Percentiles rank a stretch among this genome's conserved stretches.
Evolutionary conservation across 441 rosid genomes (phyloP).

Genomic region (Macaranga tanarius): DNA sequence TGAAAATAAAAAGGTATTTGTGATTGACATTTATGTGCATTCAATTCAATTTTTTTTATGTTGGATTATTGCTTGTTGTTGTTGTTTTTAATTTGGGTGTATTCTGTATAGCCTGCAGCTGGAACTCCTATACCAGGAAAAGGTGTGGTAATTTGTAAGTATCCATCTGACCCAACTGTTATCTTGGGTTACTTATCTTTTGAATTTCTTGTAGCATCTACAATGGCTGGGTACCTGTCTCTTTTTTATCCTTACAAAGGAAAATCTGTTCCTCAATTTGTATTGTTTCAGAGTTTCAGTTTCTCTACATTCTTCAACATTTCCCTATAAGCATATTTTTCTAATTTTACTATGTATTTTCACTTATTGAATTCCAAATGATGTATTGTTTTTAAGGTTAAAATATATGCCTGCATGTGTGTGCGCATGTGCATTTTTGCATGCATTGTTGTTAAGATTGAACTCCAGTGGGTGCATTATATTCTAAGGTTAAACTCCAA

Average conservation of each 20-base stretch:
- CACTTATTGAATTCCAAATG: too few species aligned
- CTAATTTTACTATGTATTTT: neutral
- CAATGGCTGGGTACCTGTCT: conserved; percentile 59
- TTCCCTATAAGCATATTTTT: conserved; percentile 57
- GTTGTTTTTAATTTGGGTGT: too few species aligned
- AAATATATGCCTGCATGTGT: neutral
- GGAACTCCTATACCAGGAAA: conserved; percentile 73
- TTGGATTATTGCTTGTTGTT: too few species aligned
- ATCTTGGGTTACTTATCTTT: conserved; percentile 67
- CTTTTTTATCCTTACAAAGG: conserved; percentile 89
- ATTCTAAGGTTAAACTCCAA: neutral
- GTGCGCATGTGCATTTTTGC: neutral
- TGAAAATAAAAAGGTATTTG: conserved; percentile 82
- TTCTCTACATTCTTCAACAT: conserved; percentile 78
- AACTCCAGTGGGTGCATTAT: too few species aligned
- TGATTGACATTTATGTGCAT: too few species aligned
- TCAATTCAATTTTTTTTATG: too few species aligned
- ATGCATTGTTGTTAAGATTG: neutral
- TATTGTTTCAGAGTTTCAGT: conserved; percentile 56
- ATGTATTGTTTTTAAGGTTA: too few species aligned
- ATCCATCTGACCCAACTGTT: conserved; percentile 78
- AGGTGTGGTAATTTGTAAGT: conserved; percentile 78
- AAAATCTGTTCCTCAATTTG: conserved; percentile 70
- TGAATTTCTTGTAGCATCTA: conserved; percentile 56
- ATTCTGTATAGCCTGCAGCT: conserved; percentile 53